These are phyloP conservation scores for Erythrophleum fordii DNA, from an alignment of 306 rosid species.

Conservation along the genomic window DNA sequence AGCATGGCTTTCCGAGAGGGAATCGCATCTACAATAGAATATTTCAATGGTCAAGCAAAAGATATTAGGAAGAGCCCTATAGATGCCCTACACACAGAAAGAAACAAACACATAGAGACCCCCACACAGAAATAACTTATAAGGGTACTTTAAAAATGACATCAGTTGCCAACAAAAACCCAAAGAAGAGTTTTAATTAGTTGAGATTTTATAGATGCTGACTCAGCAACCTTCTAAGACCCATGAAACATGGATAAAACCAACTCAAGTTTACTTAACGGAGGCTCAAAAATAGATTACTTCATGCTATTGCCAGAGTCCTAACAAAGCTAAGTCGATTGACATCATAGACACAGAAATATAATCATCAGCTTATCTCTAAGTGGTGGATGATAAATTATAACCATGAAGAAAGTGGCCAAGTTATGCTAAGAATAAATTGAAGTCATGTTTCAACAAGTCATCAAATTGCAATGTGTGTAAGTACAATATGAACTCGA, in stretches of 20 bases:
- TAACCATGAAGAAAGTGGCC: neutral
- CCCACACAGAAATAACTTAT: neutral
- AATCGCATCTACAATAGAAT: slow-evolving; percentile 70
- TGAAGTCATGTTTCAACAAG: neutral
- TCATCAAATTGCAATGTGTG: neutral
- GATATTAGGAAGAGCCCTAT: neutral
- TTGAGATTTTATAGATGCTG: neutral
- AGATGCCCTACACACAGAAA: slow-evolving; percentile 17
- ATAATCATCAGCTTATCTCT: neutral
- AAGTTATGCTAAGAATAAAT: neutral
- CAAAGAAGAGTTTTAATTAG: neutral
- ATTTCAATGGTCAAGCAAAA: slow-evolving; percentile 33
- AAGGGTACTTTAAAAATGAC: neutral
- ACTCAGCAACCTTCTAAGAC: slow-evolving; percentile 19
- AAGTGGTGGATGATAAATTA: neutral
- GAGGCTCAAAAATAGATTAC: slow-evolving; percentile 8
- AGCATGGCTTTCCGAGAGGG: slow-evolving; percentile 81
- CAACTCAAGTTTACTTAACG: neutral
- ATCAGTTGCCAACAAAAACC: neutral
- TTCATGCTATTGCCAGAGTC: neutral
- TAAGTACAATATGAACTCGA: slow-evolving; percentile 9
- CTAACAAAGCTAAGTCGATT: neutral
- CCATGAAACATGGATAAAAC: slow-evolving; percentile 8
- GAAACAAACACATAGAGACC: slow-evolving; percentile 14
- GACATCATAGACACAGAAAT: neutral